Base-by-base conservation (phyloP, 768 basidiomycete species). In the Austroboletus eburneus region DNA sequence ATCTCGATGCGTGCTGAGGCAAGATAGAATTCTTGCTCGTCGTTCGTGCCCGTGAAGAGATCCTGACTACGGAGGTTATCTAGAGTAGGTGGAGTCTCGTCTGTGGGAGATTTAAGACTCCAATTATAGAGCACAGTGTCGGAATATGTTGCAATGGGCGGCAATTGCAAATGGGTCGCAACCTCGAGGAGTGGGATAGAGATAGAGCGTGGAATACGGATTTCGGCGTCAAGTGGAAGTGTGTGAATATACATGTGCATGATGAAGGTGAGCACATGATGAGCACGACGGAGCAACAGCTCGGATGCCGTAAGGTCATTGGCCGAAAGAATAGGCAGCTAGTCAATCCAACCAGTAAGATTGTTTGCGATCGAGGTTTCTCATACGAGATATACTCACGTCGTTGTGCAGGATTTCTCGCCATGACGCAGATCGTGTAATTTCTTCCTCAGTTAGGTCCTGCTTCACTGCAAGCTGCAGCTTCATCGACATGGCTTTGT, bases 51-150 rank as follows among this genome's bases (percentile, higher is more conserved):
- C 1, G 94, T 92, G 70, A 96, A 95, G 35, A 79, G 69, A 2
- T 83, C 83, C 49, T 74, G 72, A 48, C 75, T 78, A 36, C 76
- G 76, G 42, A 93, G 71, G 57, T 90, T 83, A 44, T 81, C 68
- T 5, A 78, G 65, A 24, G 67, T 69, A 1, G 75, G 72, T 12
- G 59, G 55, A 48, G 67, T 54, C 25, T 50, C 48, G 2, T 61
- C 39, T 6, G 38, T 37, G 68, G 52, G 68, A 61, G 29, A 37
- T 33, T 34, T 71, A 53, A 54, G 73, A 57, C 24, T 55, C 84
- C 86, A 89, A 63, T 95, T 95, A 69, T 92, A 96, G 22, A 96
- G 76, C 8, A 96, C 92, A 23, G 85, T 85, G 62, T 95, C 92
- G 9, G 92, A 85, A 62, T 92, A 96, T 4, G 92, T 96, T 47